These are phyloP conservation scores for Colletotrichum costaricense DNA, from an alignment of 2,329 filamentous ascomycete genomes.

Conservation along the genomic window DNA sequence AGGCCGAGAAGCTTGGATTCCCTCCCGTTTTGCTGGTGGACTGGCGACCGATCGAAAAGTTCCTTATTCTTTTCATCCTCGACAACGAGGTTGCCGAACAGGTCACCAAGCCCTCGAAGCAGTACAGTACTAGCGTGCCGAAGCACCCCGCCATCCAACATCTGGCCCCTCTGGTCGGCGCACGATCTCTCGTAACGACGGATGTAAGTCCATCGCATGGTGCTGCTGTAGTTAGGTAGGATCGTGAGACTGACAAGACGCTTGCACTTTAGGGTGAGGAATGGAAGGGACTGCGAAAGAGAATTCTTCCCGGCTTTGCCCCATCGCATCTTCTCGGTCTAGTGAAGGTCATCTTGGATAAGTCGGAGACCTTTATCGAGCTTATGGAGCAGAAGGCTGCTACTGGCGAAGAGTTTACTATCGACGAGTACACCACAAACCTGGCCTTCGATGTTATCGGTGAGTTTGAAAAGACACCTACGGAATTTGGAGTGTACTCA, in stretches of 20 bases:
- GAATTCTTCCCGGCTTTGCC: constrained; percentile 23
- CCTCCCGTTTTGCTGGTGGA: constrained; percentile 25
- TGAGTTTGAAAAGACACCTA: not conserved
- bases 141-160: constrained; percentile 28
- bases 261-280: constrained; percentile 13
- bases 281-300: constrained; percentile 27
- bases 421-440: constrained; percentile 43
- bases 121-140: constrained; percentile 31
- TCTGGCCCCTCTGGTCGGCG: constrained; percentile 24
- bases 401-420: constrained; percentile 41
- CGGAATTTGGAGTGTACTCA: constrained; percentile 27
- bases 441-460: constrained; percentile 54
- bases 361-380: constrained; percentile 23
- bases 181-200: constrained; percentile 26
- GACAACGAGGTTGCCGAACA: constrained; percentile 32
- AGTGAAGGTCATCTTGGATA: constrained; percentile 42
- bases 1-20: constrained; percentile 18
- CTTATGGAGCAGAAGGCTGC: constrained; percentile 44
- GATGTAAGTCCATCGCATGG: not conserved
- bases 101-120: constrained; percentile 26
- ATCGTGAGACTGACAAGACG: not conserved
- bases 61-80: constrained; percentile 27
- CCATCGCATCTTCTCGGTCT: constrained; percentile 44
- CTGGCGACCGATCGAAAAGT: constrained; percentile 24
- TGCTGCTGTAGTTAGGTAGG: not conserved